Conservation (phyloP, 1,139 yeast genomes). For the Lodderomyces jiufengensis region DNA sequence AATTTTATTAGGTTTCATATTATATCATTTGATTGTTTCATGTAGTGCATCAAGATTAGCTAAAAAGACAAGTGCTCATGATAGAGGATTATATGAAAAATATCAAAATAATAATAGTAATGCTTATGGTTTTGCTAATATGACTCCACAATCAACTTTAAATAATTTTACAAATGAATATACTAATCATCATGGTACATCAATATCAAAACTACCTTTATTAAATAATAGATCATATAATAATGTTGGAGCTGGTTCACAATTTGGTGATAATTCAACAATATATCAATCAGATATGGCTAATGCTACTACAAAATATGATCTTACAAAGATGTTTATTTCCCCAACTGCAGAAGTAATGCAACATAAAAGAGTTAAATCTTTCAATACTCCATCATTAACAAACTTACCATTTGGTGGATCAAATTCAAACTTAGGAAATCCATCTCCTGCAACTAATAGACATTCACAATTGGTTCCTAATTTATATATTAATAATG, state of each 20-base stretch:
- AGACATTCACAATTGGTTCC: slow-evolving; percentile 36
- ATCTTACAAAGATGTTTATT: slow-evolving; percentile 55
- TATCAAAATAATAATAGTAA: slow-evolving; percentile 34
- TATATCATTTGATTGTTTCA: slow-evolving; percentile 37
- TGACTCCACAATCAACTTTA: slow-evolving; percentile 19
- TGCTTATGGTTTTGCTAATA: slow-evolving; percentile 28
- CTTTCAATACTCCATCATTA: slow-evolving; percentile 22
- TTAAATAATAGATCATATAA: slow-evolving; percentile 19
- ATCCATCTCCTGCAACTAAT: slow-evolving; percentile 24
- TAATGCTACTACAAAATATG: slow-evolving; percentile 36
- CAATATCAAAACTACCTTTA: slow-evolving; percentile 37
- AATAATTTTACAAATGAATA: slow-evolving; percentile 20
- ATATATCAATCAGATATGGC: slow-evolving; percentile 35
- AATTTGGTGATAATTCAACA: slow-evolving; percentile 38
- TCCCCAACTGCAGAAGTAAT: slow-evolving; percentile 80
- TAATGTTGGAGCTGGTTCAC: slow-evolving; percentile 18
- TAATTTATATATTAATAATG: slow-evolving; percentile 35
- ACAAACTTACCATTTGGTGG: slow-evolving; percentile 24
- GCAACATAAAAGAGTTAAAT: slow-evolving; percentile 38
- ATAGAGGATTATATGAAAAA: slow-evolving; percentile 36
- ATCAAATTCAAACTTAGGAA: slow-evolving; percentile 24
- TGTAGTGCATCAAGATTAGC: slow-evolving; percentile 38
- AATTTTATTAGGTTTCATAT: slow-evolving; percentile 42
- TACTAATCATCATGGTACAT: slow-evolving; percentile 19
- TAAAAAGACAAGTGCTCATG: slow-evolving; percentile 29